Conservation (phyloP, 768 basidiomycete species). For the Termitomyces sp. region DNA sequence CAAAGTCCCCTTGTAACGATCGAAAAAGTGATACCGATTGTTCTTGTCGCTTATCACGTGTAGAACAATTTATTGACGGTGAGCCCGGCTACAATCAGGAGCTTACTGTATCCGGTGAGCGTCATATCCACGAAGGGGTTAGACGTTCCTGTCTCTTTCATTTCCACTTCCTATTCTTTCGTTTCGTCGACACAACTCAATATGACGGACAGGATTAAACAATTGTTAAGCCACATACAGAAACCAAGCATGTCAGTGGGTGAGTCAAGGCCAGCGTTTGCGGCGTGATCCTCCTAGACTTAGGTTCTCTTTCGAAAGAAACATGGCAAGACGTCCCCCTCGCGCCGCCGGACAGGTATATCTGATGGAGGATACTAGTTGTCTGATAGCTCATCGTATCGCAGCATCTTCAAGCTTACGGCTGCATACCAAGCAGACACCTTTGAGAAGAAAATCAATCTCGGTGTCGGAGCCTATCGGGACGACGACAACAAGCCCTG, state of each 20-base stretch:
- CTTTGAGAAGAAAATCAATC: constrained; percentile 76
- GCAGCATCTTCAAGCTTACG: constrained; percentile 86
- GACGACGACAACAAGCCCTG: constrained; percentile 86
- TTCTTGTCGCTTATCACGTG: constrained; percentile 13
- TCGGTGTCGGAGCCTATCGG: constrained; percentile 91
- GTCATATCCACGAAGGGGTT: neutral
- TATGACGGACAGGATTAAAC: constrained; percentile 58
- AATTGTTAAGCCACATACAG: constrained; percentile 51
- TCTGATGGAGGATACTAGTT: neutral
- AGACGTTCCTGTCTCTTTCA: neutral
- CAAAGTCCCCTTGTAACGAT: neutral
- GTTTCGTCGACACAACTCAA: constrained; percentile 9
- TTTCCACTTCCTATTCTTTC: neutral
- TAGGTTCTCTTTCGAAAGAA: constrained; percentile 37
- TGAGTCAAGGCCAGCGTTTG: constrained; percentile 22
- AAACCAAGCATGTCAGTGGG: constrained; percentile 48
- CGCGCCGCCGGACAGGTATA: constrained; percentile 79
- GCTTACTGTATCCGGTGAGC: constrained; percentile 6
- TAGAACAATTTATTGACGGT: neutral
- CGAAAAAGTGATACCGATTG: neutral
- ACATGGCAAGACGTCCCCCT: constrained; percentile 72
- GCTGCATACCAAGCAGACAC: constrained; percentile 83
- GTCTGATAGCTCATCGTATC: constrained; percentile 3
- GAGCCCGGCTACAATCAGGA: constrained; percentile 7
- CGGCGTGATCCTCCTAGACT: constrained; percentile 3